Evolutionary conservation across 2,329 filamentous ascomycete species (phyloP).

Genomic region (Triangularia verruculosa): DNA sequence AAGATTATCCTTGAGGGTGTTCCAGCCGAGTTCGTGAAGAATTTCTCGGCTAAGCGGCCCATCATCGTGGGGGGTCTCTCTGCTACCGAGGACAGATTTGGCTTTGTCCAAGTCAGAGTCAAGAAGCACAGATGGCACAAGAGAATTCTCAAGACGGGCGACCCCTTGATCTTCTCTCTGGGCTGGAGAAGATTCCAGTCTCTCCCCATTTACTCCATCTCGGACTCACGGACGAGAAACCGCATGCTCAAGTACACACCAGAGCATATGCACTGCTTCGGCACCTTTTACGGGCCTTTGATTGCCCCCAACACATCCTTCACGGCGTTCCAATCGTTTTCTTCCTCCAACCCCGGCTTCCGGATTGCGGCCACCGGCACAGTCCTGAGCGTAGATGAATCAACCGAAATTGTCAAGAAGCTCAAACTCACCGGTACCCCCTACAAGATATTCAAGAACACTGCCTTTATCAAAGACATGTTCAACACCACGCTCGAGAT

Average conservation of each 20-base stretch:
- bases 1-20: slow-evolving; percentile 87
- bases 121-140: slow-evolving; percentile 99
- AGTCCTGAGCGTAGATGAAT: slow-evolving; percentile 90
- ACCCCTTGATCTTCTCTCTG: slow-evolving; percentile 93
- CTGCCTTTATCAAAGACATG: slow-evolving; percentile 98
- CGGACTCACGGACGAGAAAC: slow-evolving; percentile 88
- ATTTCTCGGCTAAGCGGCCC: slow-evolving; percentile 79
- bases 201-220: slow-evolving; percentile 89
- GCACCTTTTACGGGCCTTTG: slow-evolving; percentile 89
- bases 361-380: slow-evolving; percentile 92
- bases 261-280: slow-evolving; percentile 99
- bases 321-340: slow-evolving; percentile 87
- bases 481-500: slow-evolving; percentile 91
- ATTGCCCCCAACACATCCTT: slow-evolving; percentile 96
- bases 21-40: slow-evolving; percentile 81
- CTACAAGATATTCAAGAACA: slow-evolving; percentile 99
- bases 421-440: slow-evolving; percentile 91
- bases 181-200: slow-evolving; percentile 96
- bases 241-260: slow-evolving; percentile 99
- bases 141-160: slow-evolving; percentile 98
- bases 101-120: slow-evolving; percentile 91
- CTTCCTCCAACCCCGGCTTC: slow-evolving; percentile 81
- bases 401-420: slow-evolving; percentile 98
- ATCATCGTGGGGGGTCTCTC: slow-evolving; percentile 89
- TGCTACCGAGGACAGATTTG: slow-evolving; percentile 91